A percentile compares a stretch with the other conserved stretches of the same genome.
These are phyloP conservation scores for Epichloe glyceriae DNA, from an alignment of 2,329 filamentous ascomycete genomes.

Conservation along the genomic window DNA sequence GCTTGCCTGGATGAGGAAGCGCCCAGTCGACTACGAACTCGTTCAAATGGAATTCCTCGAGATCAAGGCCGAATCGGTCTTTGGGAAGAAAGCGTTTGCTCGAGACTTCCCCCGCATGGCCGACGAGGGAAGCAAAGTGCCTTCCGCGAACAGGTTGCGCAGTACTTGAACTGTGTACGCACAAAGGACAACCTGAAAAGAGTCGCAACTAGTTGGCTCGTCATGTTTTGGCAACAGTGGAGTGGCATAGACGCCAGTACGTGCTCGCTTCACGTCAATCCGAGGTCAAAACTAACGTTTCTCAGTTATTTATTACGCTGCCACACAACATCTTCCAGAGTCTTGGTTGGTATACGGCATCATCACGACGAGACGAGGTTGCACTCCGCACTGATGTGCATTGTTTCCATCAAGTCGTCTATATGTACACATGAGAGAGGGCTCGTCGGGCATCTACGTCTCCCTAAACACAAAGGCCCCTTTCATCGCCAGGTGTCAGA, in stretches of 20 bases:
- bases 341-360: constrained; percentile 32
- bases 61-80: constrained; percentile 65
- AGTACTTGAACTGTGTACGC: constrained; percentile 34
- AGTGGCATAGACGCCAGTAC: constrained; percentile 10
- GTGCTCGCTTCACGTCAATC: neutral
- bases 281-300: neutral
- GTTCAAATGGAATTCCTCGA: constrained; percentile 69
- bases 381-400: too few species aligned
- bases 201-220: constrained; percentile 49
- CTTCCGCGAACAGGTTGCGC: constrained; percentile 31
- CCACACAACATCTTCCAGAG: constrained; percentile 51
- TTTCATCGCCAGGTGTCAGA: constrained; percentile 5
- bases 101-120: constrained; percentile 40
- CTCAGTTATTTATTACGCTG: constrained; percentile 29
- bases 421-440: too few species aligned
- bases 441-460: too few species aligned
- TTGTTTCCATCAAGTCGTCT: too few species aligned
- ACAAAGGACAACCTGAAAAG: constrained; percentile 44
- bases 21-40: constrained; percentile 49
- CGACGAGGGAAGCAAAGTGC: constrained; percentile 27
- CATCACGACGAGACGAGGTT: too few species aligned
- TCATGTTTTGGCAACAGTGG: constrained; percentile 32
- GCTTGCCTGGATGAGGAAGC: constrained; percentile 50
- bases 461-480: neutral
- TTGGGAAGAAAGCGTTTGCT: constrained; percentile 58